A percentile compares a stretch with the other conserved stretches of the same genome.
These are phyloP conservation scores for Carex parvula DNA, from an alignment of 176 grass and related monocot species.

Conservation along the genomic window DNA sequence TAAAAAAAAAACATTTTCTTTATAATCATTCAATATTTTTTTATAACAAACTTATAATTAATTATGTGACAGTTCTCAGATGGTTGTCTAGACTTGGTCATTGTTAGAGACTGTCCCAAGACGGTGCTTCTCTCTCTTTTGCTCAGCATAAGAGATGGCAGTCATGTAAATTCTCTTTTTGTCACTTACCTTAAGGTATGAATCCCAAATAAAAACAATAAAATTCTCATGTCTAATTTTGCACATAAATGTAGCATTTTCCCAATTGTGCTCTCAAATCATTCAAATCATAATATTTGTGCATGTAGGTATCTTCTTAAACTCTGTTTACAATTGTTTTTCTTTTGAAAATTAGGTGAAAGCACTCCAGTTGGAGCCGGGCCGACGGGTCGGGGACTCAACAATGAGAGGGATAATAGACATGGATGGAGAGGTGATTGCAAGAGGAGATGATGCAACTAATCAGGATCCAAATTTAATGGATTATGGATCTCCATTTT, in stretches of 20 bases:
- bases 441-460: slow-evolving; percentile 42
- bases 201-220: neutral
- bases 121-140: slow-evolving; percentile 49
- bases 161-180: slow-evolving; percentile 61
- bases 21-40: neutral
- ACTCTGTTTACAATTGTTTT: neutral
- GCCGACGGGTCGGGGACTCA: slow-evolving; percentile 34
- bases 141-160: slow-evolving; percentile 63
- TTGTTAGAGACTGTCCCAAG: slow-evolving; percentile 63
- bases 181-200: slow-evolving; percentile 72
- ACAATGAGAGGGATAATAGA: slow-evolving; percentile 62
- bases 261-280: no score
- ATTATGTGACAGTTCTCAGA: slow-evolving; percentile 67
- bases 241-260: no score
- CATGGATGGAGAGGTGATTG: slow-evolving; percentile 75
- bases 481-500: slow-evolving; percentile 52
- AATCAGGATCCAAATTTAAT: slow-evolving; percentile 39
- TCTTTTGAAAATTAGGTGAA: slow-evolving; percentile 40
- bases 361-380: slow-evolving; percentile 49
- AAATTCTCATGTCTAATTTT: neutral
- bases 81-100: slow-evolving; percentile 64
- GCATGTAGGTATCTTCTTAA: no score
- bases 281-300: no score
- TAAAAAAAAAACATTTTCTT: neutral
- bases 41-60: neutral